Evolutionary conservation across 176 grass and related monocot species (phyloP), one percentile per base, ranked within the genome.

Genomic region (Luzula sylvatica): DNA sequence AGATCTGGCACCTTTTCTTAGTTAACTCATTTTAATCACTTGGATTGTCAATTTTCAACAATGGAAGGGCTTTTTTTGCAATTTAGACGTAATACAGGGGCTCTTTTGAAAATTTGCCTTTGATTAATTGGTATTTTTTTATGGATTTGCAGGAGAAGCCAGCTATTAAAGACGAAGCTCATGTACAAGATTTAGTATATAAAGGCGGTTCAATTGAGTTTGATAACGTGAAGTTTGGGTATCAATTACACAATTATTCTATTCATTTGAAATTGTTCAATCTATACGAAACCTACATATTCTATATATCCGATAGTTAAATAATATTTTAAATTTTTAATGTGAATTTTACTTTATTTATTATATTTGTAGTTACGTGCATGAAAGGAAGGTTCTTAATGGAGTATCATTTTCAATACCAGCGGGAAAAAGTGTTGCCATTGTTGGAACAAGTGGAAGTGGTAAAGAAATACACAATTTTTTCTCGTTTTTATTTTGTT

Each of bases 391-490:
- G 64, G 85, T 96, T 79, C 77, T 96, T 65, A 68, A 86, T 74
- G 85, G 92, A 38, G 47, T 75, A 55, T 86, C 92, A 23, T 96
- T 96, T 71, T 70, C 74, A 52, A 84, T 96, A 56, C 80, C 85
- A 7, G 85, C 92, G 46, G 92, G 92, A 77, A 89, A 70, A 74
- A 96, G 78, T 46, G 65, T 82, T 62, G 92, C 92, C 8, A 96
- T 90, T 65, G 92, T 96, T 61, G 92, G 92, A 79, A 83, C 92
- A 56, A 96, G 92, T 61, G 92, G 92, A 45, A 89, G 92, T 11
- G 92, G 92, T 96, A 86, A 84, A 53, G 23, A 26, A 19, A 4
- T 35, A 3, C 30, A 35, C 30, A 35, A 35, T 7, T 35, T 35
- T 35, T 35, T n/a, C n/a, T n/a, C n/a, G n/a, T n/a, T 7, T 35